Base-by-base conservation (phyloP, 208 protist species). In the Trypanosoma melophagium region DNA sequence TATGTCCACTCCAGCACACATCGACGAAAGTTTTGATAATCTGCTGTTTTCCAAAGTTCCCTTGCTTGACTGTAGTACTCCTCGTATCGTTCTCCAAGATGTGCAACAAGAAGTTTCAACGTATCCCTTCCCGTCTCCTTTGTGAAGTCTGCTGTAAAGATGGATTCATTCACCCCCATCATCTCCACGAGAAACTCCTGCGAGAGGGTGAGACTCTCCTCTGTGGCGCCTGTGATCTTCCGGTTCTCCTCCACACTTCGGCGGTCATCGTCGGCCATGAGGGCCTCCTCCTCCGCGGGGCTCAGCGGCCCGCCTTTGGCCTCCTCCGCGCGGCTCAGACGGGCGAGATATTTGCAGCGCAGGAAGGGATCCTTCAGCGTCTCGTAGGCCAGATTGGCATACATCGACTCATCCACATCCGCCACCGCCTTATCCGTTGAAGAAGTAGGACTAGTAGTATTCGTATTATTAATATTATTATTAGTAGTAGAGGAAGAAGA, bases 1-100 rank as follows among this genome's bases (percentile, higher is more conserved):
- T 93, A 95, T 42, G 86, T 93, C 90, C 90, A 95, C 76, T 90
- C 75, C 62, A 80, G 40, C 13, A 95, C 75, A 12, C 64, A 61
- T 17, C 70, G 66, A 10, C 79, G 69, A 65, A 90, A 93, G 17
- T 50, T 10, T 10, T 53, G 61, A 45, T 71, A 59, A 44, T 91
- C 74, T 13, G 64, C 64, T 17, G 44, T 59, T 17, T 65, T 60
- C 90, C 90, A 93, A 44, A 38, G 44, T 57, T 25, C 47, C 24
- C 77, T 63, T 21, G 79, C 76, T 5, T 72, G 57, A 16, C 68
- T 58, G 42, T 77, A 87, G 71, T 83, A 92, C 42, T 84, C 82
- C 22, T 71, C 81, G 25, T 80, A 59, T 22, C 90, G 80, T 41
- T 90, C 83, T 59, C 90, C 80, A 41, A 95, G 65, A 57, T 93